A percentile compares a stretch with the other conserved stretches of the same genome.
Evolutionary conservation across 108 stramenopile genomes (phyloP).

Genomic region (Nitzschia inconspicua): DNA sequence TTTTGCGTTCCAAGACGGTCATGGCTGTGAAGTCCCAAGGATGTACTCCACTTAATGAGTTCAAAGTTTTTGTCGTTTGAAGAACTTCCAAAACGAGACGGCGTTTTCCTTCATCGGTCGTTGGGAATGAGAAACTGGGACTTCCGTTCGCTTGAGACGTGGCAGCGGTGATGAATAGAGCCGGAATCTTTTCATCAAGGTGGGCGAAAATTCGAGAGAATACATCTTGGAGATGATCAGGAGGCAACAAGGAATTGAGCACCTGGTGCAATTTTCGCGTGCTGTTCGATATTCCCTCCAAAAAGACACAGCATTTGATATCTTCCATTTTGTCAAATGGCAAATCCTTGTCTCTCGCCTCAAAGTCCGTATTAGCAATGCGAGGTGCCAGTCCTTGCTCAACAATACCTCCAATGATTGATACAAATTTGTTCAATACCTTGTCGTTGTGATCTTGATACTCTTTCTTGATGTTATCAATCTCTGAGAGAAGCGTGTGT

Average conservation of each 20-base stretch:
- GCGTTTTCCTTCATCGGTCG: slow-evolving; percentile 66
- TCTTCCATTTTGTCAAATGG: slow-evolving; percentile 11
- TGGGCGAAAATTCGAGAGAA: slow-evolving; percentile 91
- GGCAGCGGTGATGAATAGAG: slow-evolving; percentile 53
- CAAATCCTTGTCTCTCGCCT: slow-evolving; percentile 42
- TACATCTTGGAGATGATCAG: slow-evolving; percentile 90
- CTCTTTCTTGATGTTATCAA: slow-evolving; percentile 90
- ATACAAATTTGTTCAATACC: slow-evolving; percentile 94
- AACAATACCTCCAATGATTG: slow-evolving; percentile 92
- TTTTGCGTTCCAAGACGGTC: slow-evolving; percentile 57
- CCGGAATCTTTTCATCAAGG: slow-evolving; percentile 77
- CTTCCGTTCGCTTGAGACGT: slow-evolving; percentile 4
- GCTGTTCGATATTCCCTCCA: slow-evolving; percentile 86
- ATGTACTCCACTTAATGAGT: slow-evolving; percentile 59
- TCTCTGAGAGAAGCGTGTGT: slow-evolving; percentile 79
- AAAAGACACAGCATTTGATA: slow-evolving; percentile 63
- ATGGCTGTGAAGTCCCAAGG: slow-evolving; percentile 84
- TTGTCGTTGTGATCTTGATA: slow-evolving; percentile 89
- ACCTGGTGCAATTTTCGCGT: slow-evolving; percentile 94
- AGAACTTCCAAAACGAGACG: slow-evolving; percentile 67
- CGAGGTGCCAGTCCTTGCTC: slow-evolving; percentile 78
- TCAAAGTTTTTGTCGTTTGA: slow-evolving; percentile 58
- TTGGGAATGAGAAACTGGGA: slow-evolving; percentile 56
- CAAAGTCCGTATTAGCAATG: slow-evolving; percentile 72
- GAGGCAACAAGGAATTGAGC: slow-evolving; percentile 78